Conservation (phyloP, 176 grass and related monocot species). For the Rhynchospora breviuscula region DNA sequence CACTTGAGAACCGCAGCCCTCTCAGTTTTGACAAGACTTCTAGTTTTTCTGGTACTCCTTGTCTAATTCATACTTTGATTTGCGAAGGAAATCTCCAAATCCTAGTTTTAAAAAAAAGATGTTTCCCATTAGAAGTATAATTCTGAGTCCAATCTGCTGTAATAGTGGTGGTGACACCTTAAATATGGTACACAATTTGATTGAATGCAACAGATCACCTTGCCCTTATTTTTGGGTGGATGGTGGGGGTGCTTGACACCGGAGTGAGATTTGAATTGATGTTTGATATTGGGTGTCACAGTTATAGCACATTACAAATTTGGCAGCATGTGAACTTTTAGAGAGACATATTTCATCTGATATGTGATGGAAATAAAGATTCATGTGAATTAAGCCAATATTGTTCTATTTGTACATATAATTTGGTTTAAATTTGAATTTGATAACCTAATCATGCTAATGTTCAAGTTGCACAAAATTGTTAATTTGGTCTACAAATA, state of each 20-base stretch:
- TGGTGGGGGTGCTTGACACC: neutral
- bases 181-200: neutral
- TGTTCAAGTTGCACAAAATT: neutral
- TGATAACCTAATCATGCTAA: neutral
- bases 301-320: neutral
- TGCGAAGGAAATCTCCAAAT: no score
- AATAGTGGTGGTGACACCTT: neutral
- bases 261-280: neutral
- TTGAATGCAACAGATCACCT: neutral
- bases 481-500: conserved; percentile 7
- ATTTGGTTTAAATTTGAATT: neutral
- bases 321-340: neutral
- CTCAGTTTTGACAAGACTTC: conserved; percentile 12
- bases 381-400: neutral
- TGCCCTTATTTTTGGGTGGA: neutral
- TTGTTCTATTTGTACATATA: neutral
- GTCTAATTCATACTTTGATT: neutral
- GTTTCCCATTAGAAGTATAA: neutral
- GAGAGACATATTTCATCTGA: neutral
- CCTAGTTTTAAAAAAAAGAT: neutral
- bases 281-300: neutral
- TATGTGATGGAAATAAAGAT: neutral
- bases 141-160: neutral
- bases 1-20: conserved; percentile 24
- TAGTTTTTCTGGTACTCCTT: conserved; percentile 22